These are phyloP conservation scores for Persicaria tinctoria DNA, from an alignment of 148 eudicot species.

Conservation along the genomic window DNA sequence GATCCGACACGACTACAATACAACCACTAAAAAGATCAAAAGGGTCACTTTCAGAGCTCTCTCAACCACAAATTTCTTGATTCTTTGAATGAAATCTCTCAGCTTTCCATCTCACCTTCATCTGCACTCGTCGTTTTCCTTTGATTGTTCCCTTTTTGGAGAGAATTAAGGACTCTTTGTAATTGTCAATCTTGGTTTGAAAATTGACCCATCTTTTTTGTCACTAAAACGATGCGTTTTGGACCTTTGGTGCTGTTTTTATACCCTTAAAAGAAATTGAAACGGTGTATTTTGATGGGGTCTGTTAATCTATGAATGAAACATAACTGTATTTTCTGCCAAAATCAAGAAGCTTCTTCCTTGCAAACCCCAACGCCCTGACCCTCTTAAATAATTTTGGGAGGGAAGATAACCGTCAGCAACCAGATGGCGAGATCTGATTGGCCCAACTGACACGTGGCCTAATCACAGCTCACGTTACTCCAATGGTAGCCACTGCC, in stretches of 20 bases:
- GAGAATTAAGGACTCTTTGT: not conserved
- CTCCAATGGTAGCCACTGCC: not conserved
- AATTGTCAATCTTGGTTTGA: not conserved
- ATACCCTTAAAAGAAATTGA: not conserved
- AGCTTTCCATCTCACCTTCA: not conserved
- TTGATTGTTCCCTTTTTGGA: not conserved
- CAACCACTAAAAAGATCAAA: not conserved
- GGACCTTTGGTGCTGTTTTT: not conserved
- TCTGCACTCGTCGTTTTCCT: conserved; percentile 1
- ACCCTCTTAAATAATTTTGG: not conserved
- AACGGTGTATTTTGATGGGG: not conserved
- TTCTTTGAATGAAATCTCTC: not conserved
- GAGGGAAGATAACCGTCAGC: not conserved
- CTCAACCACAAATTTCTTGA: not conserved
- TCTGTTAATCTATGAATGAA: not conserved
- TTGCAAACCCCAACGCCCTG: not conserved
- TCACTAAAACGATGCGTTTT: not conserved
- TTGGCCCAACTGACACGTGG: conserved; percentile 2
- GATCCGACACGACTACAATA: not conserved
- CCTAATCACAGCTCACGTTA: not conserved
- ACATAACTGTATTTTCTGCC: not conserved
- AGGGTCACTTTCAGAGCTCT: conserved; percentile 7
- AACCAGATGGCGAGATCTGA: not conserved
- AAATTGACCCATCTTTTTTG: not conserved
- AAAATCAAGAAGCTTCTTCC: not conserved